These are phyloP conservation scores for Colletotrichum karsti DNA, from an alignment of 2,329 filamentous ascomycete genomes.

Conservation along the genomic window DNA sequence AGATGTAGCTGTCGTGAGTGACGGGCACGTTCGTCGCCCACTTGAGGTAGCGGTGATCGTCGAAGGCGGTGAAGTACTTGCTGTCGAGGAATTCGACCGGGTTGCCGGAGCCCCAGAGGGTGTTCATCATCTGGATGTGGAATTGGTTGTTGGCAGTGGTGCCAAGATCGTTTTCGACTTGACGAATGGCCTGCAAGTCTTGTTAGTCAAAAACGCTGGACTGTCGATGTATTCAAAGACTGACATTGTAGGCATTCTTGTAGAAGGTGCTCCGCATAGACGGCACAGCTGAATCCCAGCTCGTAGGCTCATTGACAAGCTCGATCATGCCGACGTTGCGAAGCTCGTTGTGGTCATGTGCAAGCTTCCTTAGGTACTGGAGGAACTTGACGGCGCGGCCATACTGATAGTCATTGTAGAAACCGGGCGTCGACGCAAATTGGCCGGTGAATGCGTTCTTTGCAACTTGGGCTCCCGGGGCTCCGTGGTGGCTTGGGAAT, in stretches of 20 bases:
- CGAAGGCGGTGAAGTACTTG: conserved; percentile 57
- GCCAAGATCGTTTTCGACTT: conserved; percentile 53
- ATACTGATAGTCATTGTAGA: conserved; percentile 66
- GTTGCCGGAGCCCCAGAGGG: conserved; percentile 64
- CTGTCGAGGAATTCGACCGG: conserved; percentile 54
- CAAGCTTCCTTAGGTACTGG: conserved; percentile 60
- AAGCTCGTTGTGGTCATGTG: conserved; percentile 57
- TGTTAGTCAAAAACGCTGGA: neutral
- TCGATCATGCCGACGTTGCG: conserved; percentile 67
- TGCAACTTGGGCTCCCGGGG: conserved; percentile 56
- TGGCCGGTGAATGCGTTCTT: conserved; percentile 57
- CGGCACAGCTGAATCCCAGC: conserved; percentile 39
- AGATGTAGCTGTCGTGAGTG: conserved; percentile 58
- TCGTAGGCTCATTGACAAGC: conserved; percentile 65
- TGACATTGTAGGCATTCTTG: conserved; percentile 45
- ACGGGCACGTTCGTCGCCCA: conserved; percentile 51
- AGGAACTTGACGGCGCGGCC: conserved; percentile 63
- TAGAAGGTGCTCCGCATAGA: conserved; percentile 54
- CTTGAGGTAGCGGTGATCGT: conserved; percentile 68
- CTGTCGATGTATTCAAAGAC: neutral
- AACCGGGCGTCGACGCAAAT: conserved; percentile 48
- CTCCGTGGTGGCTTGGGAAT: conserved; percentile 50
- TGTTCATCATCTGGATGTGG: conserved; percentile 60
- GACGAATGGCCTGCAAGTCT: conserved; percentile 51
- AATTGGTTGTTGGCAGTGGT: conserved; percentile 52